Base-by-base conservation (phyloP, 108 stramenopile species). In the Pseudonitzschia multistriata region DNA sequence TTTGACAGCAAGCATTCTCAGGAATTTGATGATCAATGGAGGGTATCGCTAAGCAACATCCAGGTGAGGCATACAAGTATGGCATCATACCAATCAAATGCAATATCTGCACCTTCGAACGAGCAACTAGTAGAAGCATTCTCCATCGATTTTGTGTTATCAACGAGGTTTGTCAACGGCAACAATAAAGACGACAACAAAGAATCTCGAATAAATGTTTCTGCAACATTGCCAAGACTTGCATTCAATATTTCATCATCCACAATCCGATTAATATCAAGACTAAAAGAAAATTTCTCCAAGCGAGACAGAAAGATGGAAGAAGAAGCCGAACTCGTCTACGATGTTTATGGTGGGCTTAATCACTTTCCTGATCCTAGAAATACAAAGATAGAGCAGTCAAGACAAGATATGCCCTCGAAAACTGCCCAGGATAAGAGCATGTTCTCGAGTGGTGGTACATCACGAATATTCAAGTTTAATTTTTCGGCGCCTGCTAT, bases 221-320 rank as follows among this genome's bases (percentile, higher is more conserved):
- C 62, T 21, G 86, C 86, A 14, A 74, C 76, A 3, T 69, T 90
- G 13, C 89, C 89, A 25, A 71, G 85, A 13, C 72, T 90, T 17
- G 79, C 76, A 11, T 87, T 90, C 74, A 90, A 90, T 66, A 40
- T 87, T 55, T 85, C 76, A 14, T 80, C 89, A 3, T 90, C 86
- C 33, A 70, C 89, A 3, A 73, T 85, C 7, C 75, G 76, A 17
- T 65, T 90, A 21, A 67, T 85, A n/a, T 62, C 67, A 25, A 76
- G 85, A 1, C 78, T 90, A 19, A 62, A 66, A 21, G 31, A 47
- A 31, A 68, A 84, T 56, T 87, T 68, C 69, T 47, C 77, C 19
- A 48, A 50, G 45, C 53, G 62, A 42, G 13, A 35, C 4, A 40
- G 33, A 30, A 50, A 53, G 50, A 53, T 42, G 19, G 37, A 56